Percentiles rank a stretch among this genome's conserved stretches.
Conservation (phyloP, 2,329 filamentous ascomycete genomes). For the Nannizzia gypsea region DNA sequence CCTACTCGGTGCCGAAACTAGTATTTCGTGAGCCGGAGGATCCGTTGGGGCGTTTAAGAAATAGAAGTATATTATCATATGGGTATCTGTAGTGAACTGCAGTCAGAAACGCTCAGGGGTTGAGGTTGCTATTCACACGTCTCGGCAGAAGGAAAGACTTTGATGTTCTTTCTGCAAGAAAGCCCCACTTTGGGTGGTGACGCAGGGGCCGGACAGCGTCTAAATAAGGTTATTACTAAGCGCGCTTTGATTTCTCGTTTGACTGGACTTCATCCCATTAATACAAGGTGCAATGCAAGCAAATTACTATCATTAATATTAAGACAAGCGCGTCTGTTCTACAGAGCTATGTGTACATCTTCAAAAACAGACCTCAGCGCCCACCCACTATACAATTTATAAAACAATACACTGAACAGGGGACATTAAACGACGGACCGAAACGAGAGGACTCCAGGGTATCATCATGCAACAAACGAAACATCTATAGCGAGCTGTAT, state of each 20-base stretch:
- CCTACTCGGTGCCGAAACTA: not conserved
- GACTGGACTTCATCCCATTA: not conserved
- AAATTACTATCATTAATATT: not conserved
- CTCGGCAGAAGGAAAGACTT: not conserved
- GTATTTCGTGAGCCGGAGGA: not conserved
- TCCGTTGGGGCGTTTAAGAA: not conserved
- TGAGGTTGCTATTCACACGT: not conserved
- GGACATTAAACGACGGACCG: not conserved
- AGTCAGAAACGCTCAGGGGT: not conserved
- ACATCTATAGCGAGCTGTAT: not conserved
- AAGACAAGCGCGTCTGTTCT: not conserved
- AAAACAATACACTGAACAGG: not conserved
- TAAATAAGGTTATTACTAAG: slow-evolving; percentile 2
- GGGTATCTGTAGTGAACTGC: not conserved
- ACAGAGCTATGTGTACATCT: not conserved
- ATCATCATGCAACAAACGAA: slow-evolving; percentile 1
- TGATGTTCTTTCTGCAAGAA: not conserved
- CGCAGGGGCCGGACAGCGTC: not conserved
- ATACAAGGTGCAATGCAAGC: not conserved
- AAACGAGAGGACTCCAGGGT: not conserved
- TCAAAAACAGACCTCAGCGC: not conserved
- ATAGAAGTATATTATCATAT: too few species aligned
- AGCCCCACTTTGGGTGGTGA: not conserved
- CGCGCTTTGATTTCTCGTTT: not conserved
- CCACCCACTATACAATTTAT: not conserved